A percentile compares a stretch with the other conserved stretches of the same genome.
These are phyloP conservation scores for Rhodocollybia butyracea DNA, from an alignment of 768 basidiomycete species.

Conservation along the genomic window DNA sequence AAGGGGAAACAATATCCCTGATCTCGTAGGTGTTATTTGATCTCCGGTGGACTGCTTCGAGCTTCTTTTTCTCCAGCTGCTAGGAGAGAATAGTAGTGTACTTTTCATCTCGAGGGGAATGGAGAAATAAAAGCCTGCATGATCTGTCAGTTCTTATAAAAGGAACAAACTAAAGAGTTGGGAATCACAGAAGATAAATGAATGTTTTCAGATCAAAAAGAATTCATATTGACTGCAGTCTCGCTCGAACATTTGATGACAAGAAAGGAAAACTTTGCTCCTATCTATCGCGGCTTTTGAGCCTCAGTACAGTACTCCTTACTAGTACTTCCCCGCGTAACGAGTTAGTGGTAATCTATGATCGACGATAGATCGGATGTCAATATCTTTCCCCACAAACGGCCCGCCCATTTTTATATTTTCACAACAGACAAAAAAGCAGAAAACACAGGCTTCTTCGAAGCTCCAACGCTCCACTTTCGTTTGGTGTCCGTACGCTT, in stretches of 20 bases:
- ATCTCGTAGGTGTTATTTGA: not conserved
- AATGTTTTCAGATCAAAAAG: conserved; percentile 5
- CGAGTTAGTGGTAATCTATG: too few species aligned
- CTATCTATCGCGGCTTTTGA: too few species aligned
- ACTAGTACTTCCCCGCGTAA: too few species aligned
- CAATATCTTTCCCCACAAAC: not conserved
- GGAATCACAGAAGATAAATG: conserved; percentile 1
- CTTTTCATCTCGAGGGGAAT: not conserved
- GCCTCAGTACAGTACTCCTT: too few species aligned
- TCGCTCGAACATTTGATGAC: not conserved
- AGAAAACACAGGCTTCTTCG: too few species aligned
- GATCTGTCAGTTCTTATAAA: not conserved
- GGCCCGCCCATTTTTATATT: too few species aligned
- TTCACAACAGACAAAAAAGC: too few species aligned
- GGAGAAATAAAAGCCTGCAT: not conserved
- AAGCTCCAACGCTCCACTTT: too few species aligned
- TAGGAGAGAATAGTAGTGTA: conserved; percentile 2
- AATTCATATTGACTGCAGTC: not conserved
- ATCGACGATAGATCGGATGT: not conserved
- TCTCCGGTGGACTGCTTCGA: not conserved
- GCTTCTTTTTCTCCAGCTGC: conserved; percentile 1
- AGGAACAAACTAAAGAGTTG: not conserved
- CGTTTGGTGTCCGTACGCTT: too few species aligned
- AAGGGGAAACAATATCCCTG: not conserved
- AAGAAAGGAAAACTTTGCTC: too few species aligned